Conservation (phyloP, 345 rosid species). For the Lepidium aucheri region DNA sequence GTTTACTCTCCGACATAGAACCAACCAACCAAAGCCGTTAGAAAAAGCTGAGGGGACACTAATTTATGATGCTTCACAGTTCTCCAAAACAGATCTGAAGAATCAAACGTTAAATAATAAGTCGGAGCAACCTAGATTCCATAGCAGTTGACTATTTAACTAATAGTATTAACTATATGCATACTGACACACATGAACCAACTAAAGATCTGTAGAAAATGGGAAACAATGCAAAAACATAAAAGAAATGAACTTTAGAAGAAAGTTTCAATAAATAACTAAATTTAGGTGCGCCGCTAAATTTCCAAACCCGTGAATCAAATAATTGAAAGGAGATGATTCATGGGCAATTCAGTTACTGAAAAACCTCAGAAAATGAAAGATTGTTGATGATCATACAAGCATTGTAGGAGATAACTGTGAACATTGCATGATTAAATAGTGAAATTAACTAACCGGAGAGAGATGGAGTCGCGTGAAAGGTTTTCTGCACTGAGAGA, state of each 20-base stretch:
- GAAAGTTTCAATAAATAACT: background rate
- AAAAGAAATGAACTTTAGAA: constrained; percentile 10
- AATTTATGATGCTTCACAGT: constrained; percentile 15
- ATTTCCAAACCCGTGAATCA: background rate
- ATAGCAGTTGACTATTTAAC: background rate
- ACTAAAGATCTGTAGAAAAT: constrained; percentile 9
- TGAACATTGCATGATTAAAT: background rate
- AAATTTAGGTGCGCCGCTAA: background rate
- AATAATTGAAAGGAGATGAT: background rate
- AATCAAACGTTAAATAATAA: background rate
- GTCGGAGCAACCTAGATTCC: constrained; percentile 20
- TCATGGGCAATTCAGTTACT: background rate
- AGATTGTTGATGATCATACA: background rate
- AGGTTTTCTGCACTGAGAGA: background rate
- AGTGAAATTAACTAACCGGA: constrained; percentile 2
- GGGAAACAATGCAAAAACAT: constrained; percentile 18
- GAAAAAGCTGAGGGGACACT: background rate
- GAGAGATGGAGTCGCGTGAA: background rate
- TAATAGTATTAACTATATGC: background rate
- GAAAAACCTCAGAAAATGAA: background rate
- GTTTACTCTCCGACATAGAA: constrained; percentile 54
- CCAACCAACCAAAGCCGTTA: constrained; percentile 16
- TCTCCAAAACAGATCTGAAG: constrained; percentile 30
- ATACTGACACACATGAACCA: constrained; percentile 20
- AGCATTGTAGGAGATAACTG: background rate